Evolutionary conservation across 2,329 filamentous ascomycete genomes (phyloP), one percentile per base, ranked within the genome.

Genomic region (Ophiocordyceps sinensis): DNA sequence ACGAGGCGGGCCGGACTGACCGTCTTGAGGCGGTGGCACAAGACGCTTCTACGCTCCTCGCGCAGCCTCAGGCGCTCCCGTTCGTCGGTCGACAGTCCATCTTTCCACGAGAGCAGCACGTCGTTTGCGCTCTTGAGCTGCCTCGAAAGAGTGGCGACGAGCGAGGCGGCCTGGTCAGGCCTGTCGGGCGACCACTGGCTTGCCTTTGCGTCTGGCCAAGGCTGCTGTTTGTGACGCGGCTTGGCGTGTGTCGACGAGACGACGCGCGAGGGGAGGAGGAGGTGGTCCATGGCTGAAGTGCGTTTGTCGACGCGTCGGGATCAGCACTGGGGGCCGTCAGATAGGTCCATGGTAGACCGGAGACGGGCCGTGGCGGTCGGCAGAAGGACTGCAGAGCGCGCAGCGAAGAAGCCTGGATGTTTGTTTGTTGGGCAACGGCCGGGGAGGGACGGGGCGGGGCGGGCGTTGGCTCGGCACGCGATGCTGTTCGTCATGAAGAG

Each of bases 1-100:
- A 12, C 4, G 3, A 12, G 9, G 37, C 4, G 8, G 15, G 9
- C 26, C 4, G 3, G n/a, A 38, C 73, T 56, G 59, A 81, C 80
- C 61, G 77, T 74, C 47, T 76, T 75, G 68, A 88, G 71, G 46
- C 73, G 72, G 46, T 77, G 56, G 45, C 74, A 71, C 35, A 87
- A 58, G 10, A 81, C 67, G 53, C 79, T 73, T 56, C 72, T 78
- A 44, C 70, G 70, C 50, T 79, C 70, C 39, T 79, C 73, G n/a
- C 59, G 53, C 34, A 63, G 62, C 42, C 63, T 59, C 44, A 57
- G 62, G 35, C 65, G 59, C 28, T 67, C 62, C 13, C 72, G 64
- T 47, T 79, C 63, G 29, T 71, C 63, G 38, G 62, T 58, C 1
- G 66, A 66, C 15, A 72, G 54, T n/a, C 70, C 72, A 61, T 76